A percentile compares a stretch with the other conserved stretches of the same genome.
Evolutionary conservation across 2,329 filamentous ascomycete species (phyloP).

Genomic region (Pseudohalonectria lignicola): DNA sequence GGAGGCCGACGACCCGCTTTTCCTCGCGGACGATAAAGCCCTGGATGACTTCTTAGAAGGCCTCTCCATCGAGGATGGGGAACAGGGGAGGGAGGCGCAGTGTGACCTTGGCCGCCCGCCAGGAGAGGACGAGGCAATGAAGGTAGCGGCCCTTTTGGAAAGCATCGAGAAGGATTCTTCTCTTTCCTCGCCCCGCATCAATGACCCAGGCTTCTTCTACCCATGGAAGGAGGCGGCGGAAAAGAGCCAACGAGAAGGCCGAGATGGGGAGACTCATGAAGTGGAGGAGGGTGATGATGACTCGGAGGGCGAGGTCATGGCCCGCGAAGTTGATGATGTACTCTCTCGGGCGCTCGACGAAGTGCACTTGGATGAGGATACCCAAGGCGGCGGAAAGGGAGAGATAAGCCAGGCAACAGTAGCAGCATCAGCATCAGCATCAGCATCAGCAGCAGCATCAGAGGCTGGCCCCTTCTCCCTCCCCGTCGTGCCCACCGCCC

Average conservation of each 20-base stretch:
- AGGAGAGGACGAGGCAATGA: constrained; percentile 18
- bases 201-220: too few relatives aligned
- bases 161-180: constrained; percentile 15
- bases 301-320: constrained; percentile 41
- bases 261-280: not conserved
- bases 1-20: too few relatives aligned
- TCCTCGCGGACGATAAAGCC: constrained; percentile 38
- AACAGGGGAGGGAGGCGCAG: constrained; percentile 11
- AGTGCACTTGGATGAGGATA: constrained; percentile 3
- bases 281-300: constrained; percentile 16
- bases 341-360: constrained; percentile 36
- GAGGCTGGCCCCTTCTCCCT: constrained; percentile 22
- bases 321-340: constrained; percentile 28
- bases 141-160: constrained; percentile 19
- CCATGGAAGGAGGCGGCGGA: too few relatives aligned
- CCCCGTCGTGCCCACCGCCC: constrained; percentile 33
- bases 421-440: too few relatives aligned
- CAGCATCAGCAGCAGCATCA: constrained; percentile 2
- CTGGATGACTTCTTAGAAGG: constrained; percentile 39
- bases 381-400: too few relatives aligned
- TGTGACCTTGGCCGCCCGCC: too few relatives aligned
- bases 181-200: not conserved
- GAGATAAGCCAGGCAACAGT: too few relatives aligned
- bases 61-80: constrained; percentile 19
- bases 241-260: too few relatives aligned